These are phyloP conservation scores for Pisolithus sp. DNA, from an alignment of 768 basidiomycete species.

Conservation along the genomic window DNA sequence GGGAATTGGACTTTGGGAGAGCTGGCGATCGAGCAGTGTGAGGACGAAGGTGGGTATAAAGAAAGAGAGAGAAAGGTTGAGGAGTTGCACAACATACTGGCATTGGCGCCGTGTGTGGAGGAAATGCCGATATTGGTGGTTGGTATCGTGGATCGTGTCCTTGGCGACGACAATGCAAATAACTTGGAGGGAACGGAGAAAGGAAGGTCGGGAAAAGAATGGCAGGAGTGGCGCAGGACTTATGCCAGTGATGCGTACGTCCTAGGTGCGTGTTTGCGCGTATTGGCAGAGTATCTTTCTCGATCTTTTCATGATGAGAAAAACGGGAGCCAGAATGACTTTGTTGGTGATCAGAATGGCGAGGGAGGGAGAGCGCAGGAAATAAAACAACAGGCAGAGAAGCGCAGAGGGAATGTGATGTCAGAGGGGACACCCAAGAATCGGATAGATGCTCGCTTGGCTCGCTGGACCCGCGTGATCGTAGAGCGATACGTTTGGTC, in stretches of 20 bases:
- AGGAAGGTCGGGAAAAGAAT: constrained; percentile 9
- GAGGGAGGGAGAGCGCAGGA: too few relatives aligned
- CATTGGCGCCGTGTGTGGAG: constrained; percentile 48
- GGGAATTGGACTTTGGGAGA: constrained; percentile 30
- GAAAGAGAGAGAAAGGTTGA: constrained; percentile 32
- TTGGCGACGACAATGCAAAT: constrained; percentile 16
- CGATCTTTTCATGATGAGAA: constrained; percentile 9
- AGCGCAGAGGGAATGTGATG: too few relatives aligned
- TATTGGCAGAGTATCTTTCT: constrained; percentile 35
- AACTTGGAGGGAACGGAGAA: too few relatives aligned
- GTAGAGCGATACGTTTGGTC: constrained; percentile 54
- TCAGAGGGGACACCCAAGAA: constrained; percentile 26
- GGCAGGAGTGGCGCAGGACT: constrained; percentile 28
- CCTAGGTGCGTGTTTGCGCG: constrained; percentile 52
- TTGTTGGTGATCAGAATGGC: constrained; percentile 17
- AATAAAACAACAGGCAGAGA: too few relatives aligned
- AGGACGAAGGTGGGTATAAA: constrained; percentile 2
- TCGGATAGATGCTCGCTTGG: constrained; percentile 36
- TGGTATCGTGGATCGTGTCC: constrained; percentile 36
- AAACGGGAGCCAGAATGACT: too few relatives aligned
- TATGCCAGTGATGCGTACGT: constrained; percentile 46
- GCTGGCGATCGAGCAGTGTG: too few relatives aligned
- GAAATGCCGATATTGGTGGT: constrained; percentile 37
- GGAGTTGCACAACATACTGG: constrained; percentile 50
- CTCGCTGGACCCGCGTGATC: constrained; percentile 40